Base-by-base conservation (phyloP, 1,284 basidiomycete species). In the Microbotryum scabiosae region DNA sequence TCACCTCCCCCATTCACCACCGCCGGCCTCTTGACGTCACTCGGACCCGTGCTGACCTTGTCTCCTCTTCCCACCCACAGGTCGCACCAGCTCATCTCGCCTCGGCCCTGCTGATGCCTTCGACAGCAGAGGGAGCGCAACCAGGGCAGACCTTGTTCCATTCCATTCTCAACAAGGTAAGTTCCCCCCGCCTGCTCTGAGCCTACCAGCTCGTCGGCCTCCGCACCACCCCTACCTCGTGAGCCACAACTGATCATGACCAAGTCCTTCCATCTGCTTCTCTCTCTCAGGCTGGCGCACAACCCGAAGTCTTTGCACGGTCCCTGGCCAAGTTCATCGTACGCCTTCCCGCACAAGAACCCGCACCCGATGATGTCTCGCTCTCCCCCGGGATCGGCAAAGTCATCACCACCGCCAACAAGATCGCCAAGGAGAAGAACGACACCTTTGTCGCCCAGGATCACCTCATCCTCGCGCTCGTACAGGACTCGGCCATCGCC, bases 401-500 rank as follows among this genome's bases (percentile, higher is more conserved):
- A 71, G 82, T 91, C 50, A 76, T 96, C 28, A 82, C 85, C 23
- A 87, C 89, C 67, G 90, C 92, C 0, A 86, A 90, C 65, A 80
- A 79, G 21, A 77, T 89, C 10, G 87, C 88, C 72, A 90, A 90
- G 76, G 87, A 84, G 10, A 88, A 88, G 70, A 87, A 90, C 73
- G 94, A 97, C 75, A 85, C 87, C 7, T 97, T 87, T 75, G 87
- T 97, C 63, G 92, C 93, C 0, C 87, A 96, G 74, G 93, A 97
- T 69, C 87, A 84, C 72, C 75, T 90, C 32, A 73, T 89, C 32
- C 77, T 87, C 51, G 90, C 88, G 2, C 81, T 92, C 53, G 73
- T 89, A 64, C 85, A 88, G 67, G 88, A 92, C 65, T 62, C 82
- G 2, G 80, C 81, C 3, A 82, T 93, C 63, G 73, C 79, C 10